Base-by-base conservation (phyloP, 2,329 filamentous ascomycete genomes). In the Plenodomus biglobosus region DNA sequence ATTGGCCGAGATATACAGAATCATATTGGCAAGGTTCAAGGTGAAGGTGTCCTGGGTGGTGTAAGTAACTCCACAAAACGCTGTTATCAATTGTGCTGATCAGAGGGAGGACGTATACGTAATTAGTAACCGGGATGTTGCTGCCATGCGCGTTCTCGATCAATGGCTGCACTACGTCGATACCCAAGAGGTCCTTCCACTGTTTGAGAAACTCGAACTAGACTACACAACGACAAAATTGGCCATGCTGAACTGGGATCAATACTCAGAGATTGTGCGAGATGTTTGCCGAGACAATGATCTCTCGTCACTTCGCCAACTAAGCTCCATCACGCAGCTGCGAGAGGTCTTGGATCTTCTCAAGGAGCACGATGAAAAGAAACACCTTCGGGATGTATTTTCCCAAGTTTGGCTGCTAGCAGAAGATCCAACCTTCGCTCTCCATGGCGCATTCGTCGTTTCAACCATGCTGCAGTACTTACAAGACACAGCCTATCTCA, bases 131-230 rank as follows among this genome's bases (percentile, higher is more conserved):
- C 59, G 71, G 38, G 74, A 76, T 46, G 53, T 70, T 37, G 50
- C 60, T 21, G 72, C 72, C 0, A 66, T 75, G 56, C 55, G 57
- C 21, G 56, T 60, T 22, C 64, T 76, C 1, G 74, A 76, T 45
- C 53, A 73, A 10, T 76, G 74, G 74, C 65, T 75, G 2, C 46
- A 75, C 24, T 67, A 68, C 37, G 55, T 76, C 40, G 72, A 75
- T 41, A 75, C 72, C 0, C 54, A 70, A n/a, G 58, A 75, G 40
- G 56, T 59, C 16, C 44, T 73, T 3, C 72, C 69, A 3, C 55
- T 74, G 1, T 75, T 75, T 42, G 64, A 73, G 18, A 56, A 65
- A 37, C 50, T 60, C 4, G 61, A 69, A 13, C 58, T 58, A 11
- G 65, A 70, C 7, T 75, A 74, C 45, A 59, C 51, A 6, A 46